phyloP scores from a whole-genome alignment of 2,329 filamentous ascomycete species.

The Epichloe festucae region DNA sequence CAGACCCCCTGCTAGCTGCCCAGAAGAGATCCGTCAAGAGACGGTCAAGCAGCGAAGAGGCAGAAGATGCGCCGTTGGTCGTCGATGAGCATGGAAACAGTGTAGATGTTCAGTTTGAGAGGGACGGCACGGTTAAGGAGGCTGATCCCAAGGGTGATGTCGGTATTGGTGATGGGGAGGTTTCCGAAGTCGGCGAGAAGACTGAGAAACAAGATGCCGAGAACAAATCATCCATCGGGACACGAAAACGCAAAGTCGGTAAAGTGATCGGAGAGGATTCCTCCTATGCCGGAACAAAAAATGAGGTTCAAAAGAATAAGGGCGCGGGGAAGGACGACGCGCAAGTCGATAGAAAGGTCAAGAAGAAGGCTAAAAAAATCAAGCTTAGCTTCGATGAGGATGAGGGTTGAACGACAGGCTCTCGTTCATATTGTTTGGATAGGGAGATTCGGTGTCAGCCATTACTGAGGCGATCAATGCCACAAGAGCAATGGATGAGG shows the following conservation, averaged over 20 bases:
- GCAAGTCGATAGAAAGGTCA: conserved; percentile 21
- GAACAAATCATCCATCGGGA: conserved; percentile 19
- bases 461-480: background rate
- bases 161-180: conserved; percentile 9
- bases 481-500: background rate
- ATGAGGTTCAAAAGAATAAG: conserved; percentile 4
- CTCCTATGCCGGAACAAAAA: conserved; percentile 13
- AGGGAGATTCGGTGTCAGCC: no score
- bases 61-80: conserved; percentile 64
- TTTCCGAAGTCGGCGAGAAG: conserved; percentile 21
- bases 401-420: conserved; percentile 26
- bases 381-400: conserved; percentile 57
- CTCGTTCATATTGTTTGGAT: background rate
- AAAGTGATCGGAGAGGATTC: conserved; percentile 22
- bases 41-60: conserved; percentile 52
- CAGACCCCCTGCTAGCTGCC: conserved; percentile 37
- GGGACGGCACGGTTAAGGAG: conserved; percentile 27
- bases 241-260: conserved; percentile 41
- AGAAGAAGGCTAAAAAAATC: conserved; percentile 50
- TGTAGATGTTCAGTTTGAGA: conserved; percentile 33
- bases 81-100: conserved; percentile 62
- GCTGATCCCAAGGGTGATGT: conserved; percentile 12
- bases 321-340: conserved; percentile 10
- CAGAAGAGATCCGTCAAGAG: conserved; percentile 37
- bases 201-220: conserved; percentile 12